These are phyloP conservation scores for Cladophialophora yegresii DNA, from an alignment of 2,329 filamentous ascomycete species.

Conservation along the genomic window DNA sequence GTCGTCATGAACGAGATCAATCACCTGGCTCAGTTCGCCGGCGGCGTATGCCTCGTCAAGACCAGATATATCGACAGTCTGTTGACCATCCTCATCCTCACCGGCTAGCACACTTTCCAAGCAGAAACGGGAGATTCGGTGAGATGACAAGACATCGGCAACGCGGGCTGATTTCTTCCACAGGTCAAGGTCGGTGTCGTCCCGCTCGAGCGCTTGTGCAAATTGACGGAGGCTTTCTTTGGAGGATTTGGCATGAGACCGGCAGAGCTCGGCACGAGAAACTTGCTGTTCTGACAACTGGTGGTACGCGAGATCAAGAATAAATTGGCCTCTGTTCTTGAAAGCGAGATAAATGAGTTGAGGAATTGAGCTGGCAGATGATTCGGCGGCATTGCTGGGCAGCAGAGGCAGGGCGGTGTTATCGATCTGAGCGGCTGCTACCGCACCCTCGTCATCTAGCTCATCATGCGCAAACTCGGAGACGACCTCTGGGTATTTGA, in stretches of 20 bases:
- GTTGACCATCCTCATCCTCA: slow-evolving; percentile 59
- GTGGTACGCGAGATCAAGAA: slow-evolving; percentile 71
- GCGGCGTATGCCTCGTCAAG: slow-evolving; percentile 58
- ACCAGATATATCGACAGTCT: slow-evolving; percentile 59
- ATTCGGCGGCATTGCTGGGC: slow-evolving; percentile 66
- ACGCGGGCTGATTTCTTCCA: slow-evolving; percentile 64
- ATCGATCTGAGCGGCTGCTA: slow-evolving; percentile 29
- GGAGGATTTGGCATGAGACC: slow-evolving; percentile 41
- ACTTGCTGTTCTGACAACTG: slow-evolving; percentile 40
- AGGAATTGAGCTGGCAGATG: slow-evolving; percentile 75
- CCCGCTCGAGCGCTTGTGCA: slow-evolving; percentile 64
- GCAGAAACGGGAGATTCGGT: slow-evolving; percentile 62
- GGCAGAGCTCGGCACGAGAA: slow-evolving; percentile 20
- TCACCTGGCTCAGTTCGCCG: slow-evolving; percentile 53
- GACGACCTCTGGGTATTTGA: slow-evolving; percentile 82
- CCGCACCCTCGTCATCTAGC: slow-evolving; percentile 39
- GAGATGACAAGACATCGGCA: slow-evolving; percentile 59
- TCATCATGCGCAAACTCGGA: slow-evolving; percentile 79
- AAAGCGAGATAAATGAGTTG: slow-evolving; percentile 91
- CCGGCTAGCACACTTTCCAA: slow-evolving; percentile 65
- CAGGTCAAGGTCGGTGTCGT: slow-evolving; percentile 65
- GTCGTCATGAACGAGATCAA: slow-evolving; percentile 56
- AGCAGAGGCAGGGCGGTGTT: slow-evolving; percentile 41
- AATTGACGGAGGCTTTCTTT: slow-evolving; percentile 55
- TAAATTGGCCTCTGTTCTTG: slow-evolving; percentile 93